Conservation (phyloP, 2,329 filamentous ascomycete genomes). For the Coniella vitis region DNA sequence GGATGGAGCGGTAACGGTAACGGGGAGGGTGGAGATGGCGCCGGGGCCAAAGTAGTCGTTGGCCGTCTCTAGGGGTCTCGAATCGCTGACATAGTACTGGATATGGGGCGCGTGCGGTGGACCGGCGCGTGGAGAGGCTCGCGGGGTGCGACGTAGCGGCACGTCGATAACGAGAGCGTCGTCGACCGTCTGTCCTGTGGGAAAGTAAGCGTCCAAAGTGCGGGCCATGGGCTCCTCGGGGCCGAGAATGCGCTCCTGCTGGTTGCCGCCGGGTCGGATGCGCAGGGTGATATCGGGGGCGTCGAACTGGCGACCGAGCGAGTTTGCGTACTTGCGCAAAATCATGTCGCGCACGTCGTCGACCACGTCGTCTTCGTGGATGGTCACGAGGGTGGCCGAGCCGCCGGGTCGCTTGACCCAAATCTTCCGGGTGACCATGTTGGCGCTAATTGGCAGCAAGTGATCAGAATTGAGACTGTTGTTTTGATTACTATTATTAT, state of each 20-base stretch:
- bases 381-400: slow-evolving; percentile 80
- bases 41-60: slow-evolving; percentile 78
- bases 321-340: slow-evolving; percentile 88
- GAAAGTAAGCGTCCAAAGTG: slow-evolving; percentile 75
- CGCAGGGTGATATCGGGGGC: slow-evolving; percentile 80
- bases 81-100: slow-evolving; percentile 55
- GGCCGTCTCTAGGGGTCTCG: slow-evolving; percentile 59
- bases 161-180: slow-evolving; percentile 91
- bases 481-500: slow-evolving; percentile 16
- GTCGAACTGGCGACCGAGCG: slow-evolving; percentile 81
- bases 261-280: slow-evolving; percentile 63
- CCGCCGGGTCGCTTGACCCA: slow-evolving; percentile 88
- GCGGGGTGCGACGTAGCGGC: slow-evolving; percentile 67
- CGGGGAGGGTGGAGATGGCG: slow-evolving; percentile 33
- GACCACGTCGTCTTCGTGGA: slow-evolving; percentile 82
- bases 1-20: slow-evolving; percentile 31
- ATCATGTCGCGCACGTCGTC: slow-evolving; percentile 94
- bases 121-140: slow-evolving; percentile 63
- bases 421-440: slow-evolving; percentile 69
- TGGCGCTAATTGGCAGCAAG: slow-evolving; percentile 33
- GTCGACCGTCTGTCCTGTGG: slow-evolving; percentile 78
- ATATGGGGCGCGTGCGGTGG: slow-evolving; percentile 34
- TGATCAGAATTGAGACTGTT: slow-evolving; percentile 26
- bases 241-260: slow-evolving; percentile 62
- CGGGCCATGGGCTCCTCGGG: slow-evolving; percentile 80